Percentiles rank a stretch among this genome's conserved stretches.
These are phyloP conservation scores for Anethum foeniculum DNA, from an alignment of 140 eudicot genomes.

Conservation along the genomic window DNA sequence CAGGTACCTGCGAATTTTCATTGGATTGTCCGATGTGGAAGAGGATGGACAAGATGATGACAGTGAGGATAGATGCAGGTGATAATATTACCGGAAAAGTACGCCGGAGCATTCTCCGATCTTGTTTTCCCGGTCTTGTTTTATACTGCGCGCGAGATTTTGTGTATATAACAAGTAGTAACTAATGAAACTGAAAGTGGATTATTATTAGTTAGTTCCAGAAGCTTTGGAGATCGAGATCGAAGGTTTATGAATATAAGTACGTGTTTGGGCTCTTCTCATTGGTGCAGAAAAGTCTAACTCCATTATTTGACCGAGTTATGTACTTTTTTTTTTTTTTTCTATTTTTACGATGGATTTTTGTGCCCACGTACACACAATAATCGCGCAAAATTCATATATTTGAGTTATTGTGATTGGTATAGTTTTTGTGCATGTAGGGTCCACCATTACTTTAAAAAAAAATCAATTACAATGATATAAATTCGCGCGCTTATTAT, in stretches of 20 bases:
- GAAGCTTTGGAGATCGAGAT: neutral
- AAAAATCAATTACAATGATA: no score
- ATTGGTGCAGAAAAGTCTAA: constrained; percentile 4
- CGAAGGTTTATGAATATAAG: neutral
- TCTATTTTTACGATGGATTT: no score
- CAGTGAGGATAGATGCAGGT: neutral
- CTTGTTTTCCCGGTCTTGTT: no score
- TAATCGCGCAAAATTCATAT: no score
- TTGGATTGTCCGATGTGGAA: constrained; percentile 22
- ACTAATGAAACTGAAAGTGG: neutral
- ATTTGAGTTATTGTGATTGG: no score
- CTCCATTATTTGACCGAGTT: neutral
- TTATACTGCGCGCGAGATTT: neutral
- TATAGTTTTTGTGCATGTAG: no score
- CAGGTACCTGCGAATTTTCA: constrained; percentile 30
- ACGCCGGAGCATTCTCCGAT: constrained; percentile 23
- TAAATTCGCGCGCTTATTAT: no score
- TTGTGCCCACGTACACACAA: no score
- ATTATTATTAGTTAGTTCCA: neutral
- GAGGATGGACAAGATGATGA: constrained; percentile 15
- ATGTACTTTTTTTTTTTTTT: no score
- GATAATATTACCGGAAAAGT: constrained; percentile 11
- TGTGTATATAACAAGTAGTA: neutral
- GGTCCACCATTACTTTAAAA: no score
- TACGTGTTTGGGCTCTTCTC: constrained; percentile 16